phyloP scores from a whole-genome alignment of 768 basidiomycete genomes.

The Kwoniella newhampshirensis region DNA sequence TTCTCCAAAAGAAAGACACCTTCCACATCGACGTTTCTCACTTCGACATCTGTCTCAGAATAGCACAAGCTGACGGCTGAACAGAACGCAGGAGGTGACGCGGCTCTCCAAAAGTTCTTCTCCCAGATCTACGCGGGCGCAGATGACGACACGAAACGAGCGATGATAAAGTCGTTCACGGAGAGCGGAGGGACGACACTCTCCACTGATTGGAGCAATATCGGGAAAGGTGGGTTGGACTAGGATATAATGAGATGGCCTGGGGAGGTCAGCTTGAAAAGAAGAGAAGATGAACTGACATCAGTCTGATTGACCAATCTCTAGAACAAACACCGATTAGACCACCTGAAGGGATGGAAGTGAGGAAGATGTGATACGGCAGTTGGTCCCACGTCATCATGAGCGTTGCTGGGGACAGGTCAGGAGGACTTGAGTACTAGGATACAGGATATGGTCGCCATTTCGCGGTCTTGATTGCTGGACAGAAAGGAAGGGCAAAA shows the following conservation, averaged over 20 bases:
- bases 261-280: no score
- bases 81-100: conserved; percentile 86
- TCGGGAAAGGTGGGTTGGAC: conserved; percentile 60
- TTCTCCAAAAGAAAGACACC: no score
- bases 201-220: conserved; percentile 94
- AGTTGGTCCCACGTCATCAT: no score
- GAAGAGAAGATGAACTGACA: no score
- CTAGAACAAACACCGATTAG: conserved; percentile 60
- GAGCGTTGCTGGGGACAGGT: no score
- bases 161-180: conserved; percentile 97
- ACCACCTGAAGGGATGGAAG: conserved; percentile 80
- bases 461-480: no score
- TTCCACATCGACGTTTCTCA: no score
- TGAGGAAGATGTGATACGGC: conserved; percentile 59
- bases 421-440: no score
- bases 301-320: not conserved
- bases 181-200: conserved; percentile 94
- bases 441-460: no score
- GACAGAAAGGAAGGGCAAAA: no score
- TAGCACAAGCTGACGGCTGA: no score
- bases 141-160: conserved; percentile 84
- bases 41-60: no score
- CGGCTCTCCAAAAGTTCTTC: conserved; percentile 79
- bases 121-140: conserved; percentile 78
- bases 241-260: conserved; percentile 54